These are phyloP conservation scores for Glaciozyma antarctica DNA, from an alignment of 768 basidiomycete species.

Conservation along the genomic window DNA sequence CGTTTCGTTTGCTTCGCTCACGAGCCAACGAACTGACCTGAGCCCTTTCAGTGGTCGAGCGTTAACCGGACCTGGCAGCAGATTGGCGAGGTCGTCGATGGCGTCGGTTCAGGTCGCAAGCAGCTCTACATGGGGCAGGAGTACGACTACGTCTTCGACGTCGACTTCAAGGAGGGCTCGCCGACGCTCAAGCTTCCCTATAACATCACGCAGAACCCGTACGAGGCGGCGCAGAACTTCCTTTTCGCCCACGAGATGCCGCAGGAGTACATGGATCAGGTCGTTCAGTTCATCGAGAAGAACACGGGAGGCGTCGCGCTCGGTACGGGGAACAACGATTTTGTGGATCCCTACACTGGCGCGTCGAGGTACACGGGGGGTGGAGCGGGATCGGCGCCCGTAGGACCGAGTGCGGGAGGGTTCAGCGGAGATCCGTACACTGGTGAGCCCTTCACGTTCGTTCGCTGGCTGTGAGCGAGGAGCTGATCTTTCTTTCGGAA, in stretches of 20 bases:
- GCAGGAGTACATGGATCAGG: conserved; percentile 69
- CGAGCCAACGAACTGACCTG: background rate
- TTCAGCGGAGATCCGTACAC: conserved; percentile 28
- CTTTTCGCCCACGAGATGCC: conserved; percentile 74
- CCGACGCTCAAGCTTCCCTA: conserved; percentile 91
- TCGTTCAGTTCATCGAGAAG: conserved; percentile 86
- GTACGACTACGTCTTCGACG: conserved; percentile 99
- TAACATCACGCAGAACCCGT: conserved; percentile 82
- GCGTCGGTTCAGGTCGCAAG: conserved; percentile 78
- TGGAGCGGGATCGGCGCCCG: background rate
- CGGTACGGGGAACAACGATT: conserved; percentile 46
- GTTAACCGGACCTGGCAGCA: conserved; percentile 68
- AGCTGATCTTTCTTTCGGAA: background rate
- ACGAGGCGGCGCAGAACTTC: conserved; percentile 78
- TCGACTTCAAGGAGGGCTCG: conserved; percentile 85
- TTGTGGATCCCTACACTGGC: conserved; percentile 87
- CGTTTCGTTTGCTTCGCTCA: background rate
- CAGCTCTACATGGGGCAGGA: conserved; percentile 88
- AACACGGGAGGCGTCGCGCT: conserved; percentile 72
- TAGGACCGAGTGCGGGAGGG: background rate
- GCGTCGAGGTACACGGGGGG: conserved; percentile 26
- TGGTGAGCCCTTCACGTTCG: background rate
- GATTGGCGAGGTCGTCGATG: conserved; percentile 91
- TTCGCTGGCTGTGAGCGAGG: background rate
- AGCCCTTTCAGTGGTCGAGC: conserved; percentile 64